A percentile compares a stretch with the other conserved stretches of the same genome.
phyloP scores from a whole-genome alignment of 371 early-diverging fungal species.

The Zychaea mexicana region DNA sequence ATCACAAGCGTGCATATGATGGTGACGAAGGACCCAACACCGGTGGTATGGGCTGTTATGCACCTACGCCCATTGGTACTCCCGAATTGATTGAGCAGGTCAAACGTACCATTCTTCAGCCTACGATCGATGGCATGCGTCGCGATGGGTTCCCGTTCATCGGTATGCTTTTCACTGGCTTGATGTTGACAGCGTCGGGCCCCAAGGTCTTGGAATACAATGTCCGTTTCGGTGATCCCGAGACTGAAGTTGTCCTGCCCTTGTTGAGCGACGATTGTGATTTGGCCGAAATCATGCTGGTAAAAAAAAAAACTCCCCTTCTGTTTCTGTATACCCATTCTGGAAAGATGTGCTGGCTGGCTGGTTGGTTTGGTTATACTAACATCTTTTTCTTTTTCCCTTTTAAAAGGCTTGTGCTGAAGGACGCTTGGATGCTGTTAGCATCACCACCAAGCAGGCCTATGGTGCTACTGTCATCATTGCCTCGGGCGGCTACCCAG shows the following conservation, averaged over 20 bases:
- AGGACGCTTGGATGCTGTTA: constrained; percentile 89
- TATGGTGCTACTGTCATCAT: constrained; percentile 91
- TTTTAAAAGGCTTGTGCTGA: constrained; percentile 88
- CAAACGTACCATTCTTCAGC: constrained; percentile 81
- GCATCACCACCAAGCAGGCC: constrained; percentile 69
- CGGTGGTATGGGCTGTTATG: constrained; percentile 98
- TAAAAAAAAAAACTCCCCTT: constrained; percentile 16
- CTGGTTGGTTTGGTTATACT: neutral
- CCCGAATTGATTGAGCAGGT: constrained; percentile 71
- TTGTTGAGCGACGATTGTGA: constrained; percentile 83
- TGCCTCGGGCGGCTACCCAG: constrained; percentile 95
- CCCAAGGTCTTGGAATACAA: constrained; percentile 97
- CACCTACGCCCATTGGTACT: constrained; percentile 93
- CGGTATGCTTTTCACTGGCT: constrained; percentile 95
- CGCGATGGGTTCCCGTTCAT: constrained; percentile 94
- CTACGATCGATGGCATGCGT: constrained; percentile 96
- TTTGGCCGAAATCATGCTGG: constrained; percentile 84
- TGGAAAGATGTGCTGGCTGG: neutral
- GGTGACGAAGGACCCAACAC: constrained; percentile 96
- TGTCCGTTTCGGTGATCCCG: constrained; percentile 97
- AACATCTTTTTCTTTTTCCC: neutral
- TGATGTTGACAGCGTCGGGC: constrained; percentile 90
- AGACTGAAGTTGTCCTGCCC: constrained; percentile 94
- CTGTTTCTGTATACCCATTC: neutral
- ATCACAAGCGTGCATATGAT: constrained; percentile 95